These are phyloP conservation scores for Lactifluus hygrophoroides DNA, from an alignment of 768 basidiomycete species.

Conservation along the genomic window DNA sequence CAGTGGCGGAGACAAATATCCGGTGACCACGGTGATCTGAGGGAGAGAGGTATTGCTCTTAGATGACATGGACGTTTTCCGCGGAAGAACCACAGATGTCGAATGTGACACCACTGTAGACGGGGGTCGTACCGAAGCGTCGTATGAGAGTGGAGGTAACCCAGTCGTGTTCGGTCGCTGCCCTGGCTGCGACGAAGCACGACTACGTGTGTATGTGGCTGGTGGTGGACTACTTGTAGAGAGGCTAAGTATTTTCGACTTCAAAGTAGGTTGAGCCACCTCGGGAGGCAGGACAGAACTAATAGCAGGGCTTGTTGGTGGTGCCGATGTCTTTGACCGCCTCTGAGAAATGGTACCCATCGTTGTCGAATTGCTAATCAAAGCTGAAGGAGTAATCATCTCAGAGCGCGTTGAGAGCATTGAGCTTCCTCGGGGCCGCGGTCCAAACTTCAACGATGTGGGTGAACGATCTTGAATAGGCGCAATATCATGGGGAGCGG, in stretches of 20 bases:
- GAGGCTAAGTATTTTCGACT: constrained; percentile 30
- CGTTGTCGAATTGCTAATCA: constrained; percentile 51
- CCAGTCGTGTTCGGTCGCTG: constrained; percentile 46
- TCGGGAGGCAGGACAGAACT: constrained; percentile 10
- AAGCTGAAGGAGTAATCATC: constrained; percentile 19
- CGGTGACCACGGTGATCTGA: constrained; percentile 43
- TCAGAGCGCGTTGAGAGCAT: constrained; percentile 31
- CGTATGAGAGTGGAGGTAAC: constrained; percentile 43
- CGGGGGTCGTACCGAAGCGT: constrained; percentile 42
- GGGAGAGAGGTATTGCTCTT: constrained; percentile 45
- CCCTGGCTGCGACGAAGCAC: constrained; percentile 74
- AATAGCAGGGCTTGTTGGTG: constrained; percentile 31
- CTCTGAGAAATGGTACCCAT: constrained; percentile 65
- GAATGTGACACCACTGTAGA: constrained; percentile 28
- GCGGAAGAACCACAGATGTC: constrained; percentile 34
- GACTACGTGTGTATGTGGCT: constrained; percentile 34
- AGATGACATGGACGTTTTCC: constrained; percentile 52
- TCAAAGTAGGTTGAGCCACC: constrained; percentile 26
- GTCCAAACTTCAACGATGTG: constrained; percentile 31
- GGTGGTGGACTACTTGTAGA: background rate
- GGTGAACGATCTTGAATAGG: constrained; percentile 18
- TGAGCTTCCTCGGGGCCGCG: constrained; percentile 53
- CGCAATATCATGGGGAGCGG: constrained; percentile 24
- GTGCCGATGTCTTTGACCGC: constrained; percentile 55
- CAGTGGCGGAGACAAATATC: constrained; percentile 36